Base-by-base conservation (phyloP, 2,329 filamentous ascomycete species). In the Colletotrichum tropicale region DNA sequence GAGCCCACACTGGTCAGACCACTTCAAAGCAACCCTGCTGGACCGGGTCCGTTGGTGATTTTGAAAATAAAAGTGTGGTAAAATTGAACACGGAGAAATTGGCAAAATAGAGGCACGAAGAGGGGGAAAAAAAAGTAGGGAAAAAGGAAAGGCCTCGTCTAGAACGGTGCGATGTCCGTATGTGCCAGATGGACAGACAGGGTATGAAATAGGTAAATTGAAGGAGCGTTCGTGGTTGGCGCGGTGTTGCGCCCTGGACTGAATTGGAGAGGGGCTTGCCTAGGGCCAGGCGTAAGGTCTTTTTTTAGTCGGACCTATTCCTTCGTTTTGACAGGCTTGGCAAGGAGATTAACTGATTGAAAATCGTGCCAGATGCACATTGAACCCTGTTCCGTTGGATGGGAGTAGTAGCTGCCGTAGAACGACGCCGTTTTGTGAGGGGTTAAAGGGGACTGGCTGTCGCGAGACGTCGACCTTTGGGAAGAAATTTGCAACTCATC, bases 401-500 rank as follows among this genome's bases (percentile, higher is more conserved):
- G 6, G 15, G 21, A 48, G 30, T 32, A 56, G 28, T 5, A 18
- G 28, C 12, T 43, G 38, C 48, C 60, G 67, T 71, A 34, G n/a
- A 65, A 38, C 21, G 48, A 66, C 30, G 73, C 73, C 73, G 73
- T 68, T 73, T 68, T 58, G 67, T 64, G 24, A 67, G 62, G 64
- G 69, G 69, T 72, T 32, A 28, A 61, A 28, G 21, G 21, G 36
- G 38, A 30, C 43, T 26, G 26, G 24, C 55, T 55, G 21, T 28
- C 62, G 62, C 62, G 28, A 67, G 60, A 66, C 68, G 68, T 66
- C 28, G 62, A 61, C 61, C 61, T 56, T 38, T 24, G 21, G 56
- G 64, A 73, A 72, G 70, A 75, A 74, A 72, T 75, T 75, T 75
- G 73, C 73, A 64, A 75, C 62, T 56, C 69, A 48, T 67, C 72